Base-by-base conservation (phyloP, 495 filamentous ascomycete genomes). In the Articulospora tetracladia region DNA sequence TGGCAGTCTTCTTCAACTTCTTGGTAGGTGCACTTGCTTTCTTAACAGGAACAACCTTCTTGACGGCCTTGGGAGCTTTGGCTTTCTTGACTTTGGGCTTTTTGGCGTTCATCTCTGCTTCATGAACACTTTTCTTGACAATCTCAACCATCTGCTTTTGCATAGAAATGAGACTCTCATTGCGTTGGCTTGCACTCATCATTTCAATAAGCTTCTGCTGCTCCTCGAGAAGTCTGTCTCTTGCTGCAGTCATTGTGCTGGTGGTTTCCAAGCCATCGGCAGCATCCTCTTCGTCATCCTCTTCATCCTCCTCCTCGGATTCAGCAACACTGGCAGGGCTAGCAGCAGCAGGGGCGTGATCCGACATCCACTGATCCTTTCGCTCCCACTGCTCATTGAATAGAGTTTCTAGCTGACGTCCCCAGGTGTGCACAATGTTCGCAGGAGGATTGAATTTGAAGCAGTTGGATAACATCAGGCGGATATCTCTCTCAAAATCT, bases 381-480 rank as follows among this genome's bases (percentile, higher is more conserved):
- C 84, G 81, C 0, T 72, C 70, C 82, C 91, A 90, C 67, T 94
- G 85, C 15, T 73, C 65, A 26, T 91, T 82, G 75, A 93, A 96
- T 1, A 93, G 60, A 15, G 79, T 77, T 68, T 94, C 82, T 3
- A 95, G 75, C 49, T 83, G 75, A 61, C 87, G 82, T 13, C 91
- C 94, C 66, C 87, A 77, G 3, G 73, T 44, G 60, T 89, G 83
- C 12, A 95, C 87, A 0, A 83, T 77, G 64, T 96, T 91, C n/a
- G 81, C 84, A 0, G 76, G 73, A 28, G 91, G 87, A 68, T 98
- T 98, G 82, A 97, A 98, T 25, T 87, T 85, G 76, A 82, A 90
- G 71, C 93, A 96, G 70, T 98, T 98, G 57, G 84, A 80, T 68
- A 98, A 85, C 59, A 98, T 93, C 48, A 90, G 80, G 22, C 82